Evolutionary conservation across 2,329 filamentous ascomycete genomes (phyloP), one percentile per base, ranked within the genome.

Genomic region (Nemania diffusa): DNA sequence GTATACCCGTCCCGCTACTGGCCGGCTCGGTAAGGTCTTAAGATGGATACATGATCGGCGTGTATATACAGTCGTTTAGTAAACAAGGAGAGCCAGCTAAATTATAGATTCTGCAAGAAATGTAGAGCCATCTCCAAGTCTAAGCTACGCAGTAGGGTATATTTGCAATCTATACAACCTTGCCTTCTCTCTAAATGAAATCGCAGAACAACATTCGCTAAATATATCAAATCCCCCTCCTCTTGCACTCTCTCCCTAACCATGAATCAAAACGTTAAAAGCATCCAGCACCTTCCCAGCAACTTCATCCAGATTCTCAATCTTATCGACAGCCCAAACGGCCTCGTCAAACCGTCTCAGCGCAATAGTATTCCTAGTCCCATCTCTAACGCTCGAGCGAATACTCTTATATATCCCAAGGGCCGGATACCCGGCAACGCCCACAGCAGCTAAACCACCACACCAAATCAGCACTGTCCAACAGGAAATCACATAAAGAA

Each of bases 331-430:
- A 15, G 27, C 17, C 13, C 26, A 42, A 3, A 22, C 15, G 3
- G 52, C 52, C 22, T 42, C 52, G 37, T 56, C 20, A n/a, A 56
- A 27, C 27, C 52, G n/a, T 5, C 22, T 56, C 34, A 40, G 52
- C 9, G 22, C 5, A 42, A 42, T 56, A 6, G 13, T 34, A 42
- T 7, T 40, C 24, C 34, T 56, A 6, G 52, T 56, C 27, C 34
- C 34, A 56, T 56, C 37, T n/a, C 52, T 56, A 3, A 56, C 1
- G 22, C 52, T 56, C 9, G 52, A 56, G 15, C 52, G 52, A 15
- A 42, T 42, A 22, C 34, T 40, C 22, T 56, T 40, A 26, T 56
- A 56, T 4, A 56, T 3, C 34, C 32, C 32, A 20, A 56, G 52
- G 20, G 34, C 32, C 2, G 52, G 52, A 11, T 40, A 56, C 13